Evolutionary conservation across 192 early-diverging fungal species (phyloP).

Genomic region (Coemansia sp.): DNA sequence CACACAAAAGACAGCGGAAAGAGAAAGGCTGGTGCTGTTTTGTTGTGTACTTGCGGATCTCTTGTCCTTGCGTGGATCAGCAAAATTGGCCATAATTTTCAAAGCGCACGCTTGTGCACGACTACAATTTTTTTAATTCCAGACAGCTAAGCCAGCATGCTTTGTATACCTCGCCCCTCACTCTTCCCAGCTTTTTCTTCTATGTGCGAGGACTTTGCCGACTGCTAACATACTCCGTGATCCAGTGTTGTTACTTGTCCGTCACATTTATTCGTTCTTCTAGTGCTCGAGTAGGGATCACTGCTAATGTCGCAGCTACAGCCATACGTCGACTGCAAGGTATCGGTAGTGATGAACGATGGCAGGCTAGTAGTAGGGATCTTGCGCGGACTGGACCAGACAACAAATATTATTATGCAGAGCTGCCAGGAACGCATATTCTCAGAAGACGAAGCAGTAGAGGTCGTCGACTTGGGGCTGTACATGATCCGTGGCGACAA

Average conservation of each 20-base stretch:
- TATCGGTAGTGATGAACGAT: constrained; percentile 46
- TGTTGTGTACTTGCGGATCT: neutral
- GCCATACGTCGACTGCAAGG: constrained; percentile 38
- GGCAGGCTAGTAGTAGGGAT: constrained; percentile 49
- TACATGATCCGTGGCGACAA: constrained; percentile 58
- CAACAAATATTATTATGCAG: constrained; percentile 55
- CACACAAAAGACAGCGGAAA: no score
- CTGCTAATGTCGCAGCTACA: constrained; percentile 48
- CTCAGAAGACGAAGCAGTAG: constrained; percentile 54
- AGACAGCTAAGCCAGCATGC: neutral
- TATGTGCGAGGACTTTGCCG: neutral
- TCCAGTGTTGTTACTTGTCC: neutral
- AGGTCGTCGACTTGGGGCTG: constrained; percentile 51
- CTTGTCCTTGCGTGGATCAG: neutral
- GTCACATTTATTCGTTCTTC: neutral
- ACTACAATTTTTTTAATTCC: neutral
- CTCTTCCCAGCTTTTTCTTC: neutral
- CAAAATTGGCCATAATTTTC: neutral
- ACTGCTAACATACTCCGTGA: constrained; percentile 5
- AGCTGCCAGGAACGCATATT: constrained; percentile 56
- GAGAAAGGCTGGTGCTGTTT: no score
- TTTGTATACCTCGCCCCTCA: neutral
- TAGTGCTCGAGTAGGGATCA: neutral
- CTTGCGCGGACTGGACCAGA: constrained; percentile 56
- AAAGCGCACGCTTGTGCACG: neutral